These are phyloP conservation scores for Umbelopsis sp. DNA, from an alignment of 371 early-diverging fungal species.

Conservation along the genomic window DNA sequence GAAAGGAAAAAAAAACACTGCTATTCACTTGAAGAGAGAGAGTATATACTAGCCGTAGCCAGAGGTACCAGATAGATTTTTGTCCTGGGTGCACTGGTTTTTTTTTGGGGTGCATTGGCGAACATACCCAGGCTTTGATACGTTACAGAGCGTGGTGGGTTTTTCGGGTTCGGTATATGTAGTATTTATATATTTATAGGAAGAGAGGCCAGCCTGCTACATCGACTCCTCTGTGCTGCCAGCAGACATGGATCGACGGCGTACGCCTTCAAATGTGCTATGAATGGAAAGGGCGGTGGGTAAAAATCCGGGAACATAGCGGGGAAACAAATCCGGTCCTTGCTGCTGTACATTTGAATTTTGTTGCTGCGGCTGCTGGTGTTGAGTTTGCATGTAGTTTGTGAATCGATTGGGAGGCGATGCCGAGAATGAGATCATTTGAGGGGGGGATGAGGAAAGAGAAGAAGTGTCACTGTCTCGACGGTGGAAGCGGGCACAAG, in stretches of 20 bases:
- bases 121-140: too few species aligned
- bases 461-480: conserved; percentile 47
- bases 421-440: conserved; percentile 14
- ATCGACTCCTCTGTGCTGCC: conserved; percentile 21
- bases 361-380: conserved; percentile 15
- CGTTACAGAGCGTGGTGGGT: too few species aligned
- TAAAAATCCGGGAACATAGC: conserved; percentile 35
- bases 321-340: conserved; percentile 20
- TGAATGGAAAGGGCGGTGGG: conserved; percentile 54
- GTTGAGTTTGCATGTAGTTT: conserved; percentile 25
- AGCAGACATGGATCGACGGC: conserved; percentile 56
- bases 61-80: too few species aligned
- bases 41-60: too few species aligned
- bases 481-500: conserved; percentile 55
- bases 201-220: neutral
- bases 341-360: conserved; percentile 15
- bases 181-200: neutral
- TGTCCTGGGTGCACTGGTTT: too few species aligned
- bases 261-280: conserved; percentile 54
- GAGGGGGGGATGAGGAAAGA: conserved; percentile 21
- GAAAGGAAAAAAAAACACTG: too few species aligned
- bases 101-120: too few species aligned
- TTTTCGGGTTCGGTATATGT: neutral
- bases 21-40: too few species aligned
- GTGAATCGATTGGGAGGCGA: conserved; percentile 14